Evolutionary conservation across 805 yeast genomes (phyloP), one percentile per base, ranked within the genome.

Genomic region (Barnettozyma salicaria): DNA sequence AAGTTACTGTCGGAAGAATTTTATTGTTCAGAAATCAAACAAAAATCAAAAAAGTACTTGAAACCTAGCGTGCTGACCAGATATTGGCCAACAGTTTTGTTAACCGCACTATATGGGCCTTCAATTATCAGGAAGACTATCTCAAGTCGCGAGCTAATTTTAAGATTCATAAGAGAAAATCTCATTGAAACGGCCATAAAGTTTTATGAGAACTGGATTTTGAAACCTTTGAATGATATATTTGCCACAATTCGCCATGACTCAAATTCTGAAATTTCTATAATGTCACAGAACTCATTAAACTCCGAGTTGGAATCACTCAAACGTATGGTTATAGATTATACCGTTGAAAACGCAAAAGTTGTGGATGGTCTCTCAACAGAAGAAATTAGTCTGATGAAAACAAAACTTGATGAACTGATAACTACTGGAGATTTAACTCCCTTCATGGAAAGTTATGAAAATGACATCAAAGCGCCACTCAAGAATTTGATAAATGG

Each of bases 311-410:
- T 87, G 47, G 75, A 77, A 31, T 82, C 95, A 2, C 67, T 90
- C 36, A 88, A 87, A 52, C 60, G 96, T 40, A 90, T 90, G 98
- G 86, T 87, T 3, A 64, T 78, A 14, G 92, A 84, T 36, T 86
- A 80, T 53, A 70, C 74, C 1, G 36, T 58, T 2, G 78, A 74
- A 34, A 57, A 52, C 27, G 39, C 39, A 7, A 46, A 48, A 6
- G 43, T 25, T 20, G 26, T 30, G 11, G 49, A 55, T 9, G 43
- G 44, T 6, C 58, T 57, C 29, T 36, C 46, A 3, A 32, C 40
- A 21, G 41, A 41, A 34, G 46, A 42, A 16, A 18, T 53, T 18
- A 49, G 52, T 7, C 40, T 43, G 12, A 25, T 56, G 21, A 51
- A 47, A 13, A 23, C 36, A 16, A 57, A 63, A 30, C 59, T 83